Base-by-base conservation (phyloP, 352 stramenopile species). In the Thraustochytrium sp. region DNA sequence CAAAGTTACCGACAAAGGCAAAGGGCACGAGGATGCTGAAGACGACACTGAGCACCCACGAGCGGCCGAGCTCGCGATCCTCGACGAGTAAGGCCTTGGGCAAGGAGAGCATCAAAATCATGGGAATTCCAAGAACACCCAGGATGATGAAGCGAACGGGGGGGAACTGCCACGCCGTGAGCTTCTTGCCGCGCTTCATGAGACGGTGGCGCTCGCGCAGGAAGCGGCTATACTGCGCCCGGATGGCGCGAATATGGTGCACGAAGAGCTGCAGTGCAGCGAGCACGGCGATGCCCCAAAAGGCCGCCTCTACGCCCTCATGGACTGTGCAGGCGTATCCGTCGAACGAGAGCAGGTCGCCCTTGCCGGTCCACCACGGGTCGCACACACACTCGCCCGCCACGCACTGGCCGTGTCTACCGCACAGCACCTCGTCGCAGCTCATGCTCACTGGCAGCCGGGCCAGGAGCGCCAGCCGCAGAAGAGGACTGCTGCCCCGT, bases 341-440 rank as follows among this genome's bases (percentile, higher is more conserved):
- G 26, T 77, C 65, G 49, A 64, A 77, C 13, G 13, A 38, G 40
- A 77, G 46, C 65, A 77, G 29, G 46, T 77, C 65, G 31, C 26
- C 49, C 46, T 77, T 77, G 40, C 65, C 65, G 8, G 65, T 77
- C 65, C 65, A 77, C 29, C 40, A 55, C 65, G 9, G 38, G 37
- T 77, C 36, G 65, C 65, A 77, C 26, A 77, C 42, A 36, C 65
- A 77, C 18, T 23, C 26, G 11, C 46, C 3, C 8, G 68, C 37
- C 11, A 36, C 34, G 65, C 65, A 77, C 18, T 9, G 8, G 34
- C 65, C 65, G 31, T 77, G 65, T 21, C 3, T 21, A 5, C 59
- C 59, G 40, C 59, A 72, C 26, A 18, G 49, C 49, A 18, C 49
- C 18, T 55, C 49, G 18, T 55, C 49, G 49, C n/a, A n/a, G n/a